phyloP scores from a whole-genome alignment of 768 basidiomycete species.

The Phylloporus sp. region DNA sequence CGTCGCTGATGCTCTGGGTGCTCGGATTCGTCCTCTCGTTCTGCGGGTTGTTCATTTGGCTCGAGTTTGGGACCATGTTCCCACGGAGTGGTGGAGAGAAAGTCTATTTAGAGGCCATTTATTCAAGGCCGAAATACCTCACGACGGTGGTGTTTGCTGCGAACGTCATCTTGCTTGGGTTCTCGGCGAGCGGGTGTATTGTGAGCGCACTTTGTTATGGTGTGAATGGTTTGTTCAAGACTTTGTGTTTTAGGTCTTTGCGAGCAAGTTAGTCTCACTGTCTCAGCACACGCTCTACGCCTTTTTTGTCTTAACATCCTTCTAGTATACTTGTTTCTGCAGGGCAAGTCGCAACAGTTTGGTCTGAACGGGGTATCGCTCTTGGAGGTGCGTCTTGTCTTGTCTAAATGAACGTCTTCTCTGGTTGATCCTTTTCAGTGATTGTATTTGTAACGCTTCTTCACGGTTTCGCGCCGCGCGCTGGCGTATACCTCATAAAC shows the following conservation, averaged over 20 bases:
- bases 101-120: constrained; percentile 55
- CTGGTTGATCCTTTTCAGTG: constrained; percentile 30
- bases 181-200: constrained; percentile 42
- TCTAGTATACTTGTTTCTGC: constrained; percentile 48
- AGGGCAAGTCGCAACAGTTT: constrained; percentile 37
- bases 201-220: too few relatives aligned
- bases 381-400: constrained; percentile 40
- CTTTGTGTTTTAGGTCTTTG: constrained; percentile 24
- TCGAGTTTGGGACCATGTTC: constrained; percentile 59
- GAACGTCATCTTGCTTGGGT: constrained; percentile 43
- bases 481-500: constrained; percentile 53
- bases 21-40: constrained; percentile 54
- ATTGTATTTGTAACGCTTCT: constrained; percentile 47
- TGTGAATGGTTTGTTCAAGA: neutral
- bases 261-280: constrained; percentile 24
- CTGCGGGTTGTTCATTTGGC: constrained; percentile 58
- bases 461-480: constrained; percentile 46
- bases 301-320: neutral
- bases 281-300: neutral
- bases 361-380: constrained; percentile 58
- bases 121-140: constrained; percentile 42
- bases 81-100: constrained; percentile 60
- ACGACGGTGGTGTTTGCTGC: constrained; percentile 46
- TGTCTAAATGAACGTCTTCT: neutral
- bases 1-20: constrained; percentile 58